Evolutionary conservation across 2,329 filamentous ascomycete genomes (phyloP).

Genomic region (Trichoderma semiorbis): DNA sequence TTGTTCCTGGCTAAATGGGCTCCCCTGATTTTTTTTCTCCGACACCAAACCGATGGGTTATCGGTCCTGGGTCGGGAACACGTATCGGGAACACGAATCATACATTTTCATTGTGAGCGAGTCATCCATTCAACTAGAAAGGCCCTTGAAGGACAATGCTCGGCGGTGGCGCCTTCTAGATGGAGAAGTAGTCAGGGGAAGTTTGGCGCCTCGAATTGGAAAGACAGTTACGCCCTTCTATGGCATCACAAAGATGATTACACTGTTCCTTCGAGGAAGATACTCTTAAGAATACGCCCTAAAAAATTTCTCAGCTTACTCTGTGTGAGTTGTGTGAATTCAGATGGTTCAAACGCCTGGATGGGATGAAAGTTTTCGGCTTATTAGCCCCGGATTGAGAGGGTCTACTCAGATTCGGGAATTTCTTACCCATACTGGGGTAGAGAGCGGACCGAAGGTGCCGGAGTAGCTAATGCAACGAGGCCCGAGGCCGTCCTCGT

Average conservation of each 20-base stretch:
- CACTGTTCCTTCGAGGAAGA: background rate
- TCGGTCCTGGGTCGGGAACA: background rate
- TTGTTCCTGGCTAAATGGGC: slow-evolving; percentile 12
- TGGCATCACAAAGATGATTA: background rate
- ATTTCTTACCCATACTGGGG: background rate
- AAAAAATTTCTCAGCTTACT: background rate
- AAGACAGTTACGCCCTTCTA: background rate
- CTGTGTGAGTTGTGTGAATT: background rate
- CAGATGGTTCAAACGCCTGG: background rate
- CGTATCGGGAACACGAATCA: background rate
- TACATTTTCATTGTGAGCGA: background rate
- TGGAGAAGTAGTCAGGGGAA: background rate
- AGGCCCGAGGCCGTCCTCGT: slow-evolving; percentile 2
- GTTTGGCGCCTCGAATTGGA: slow-evolving; percentile 7
- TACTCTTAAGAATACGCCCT: background rate
- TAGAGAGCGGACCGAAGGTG: slow-evolving; percentile 2
- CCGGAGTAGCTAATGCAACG: slow-evolving; percentile 10
- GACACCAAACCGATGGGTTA: background rate
- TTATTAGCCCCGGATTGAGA: background rate
- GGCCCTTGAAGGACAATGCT: background rate
- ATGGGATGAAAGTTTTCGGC: background rate
- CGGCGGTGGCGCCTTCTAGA: background rate
- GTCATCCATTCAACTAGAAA: background rate
- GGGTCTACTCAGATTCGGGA: background rate
- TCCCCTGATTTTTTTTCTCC: background rate